Base-by-base conservation (phyloP, 192 early-diverging fungal genomes). In the Tieghemiomyces parasiticus region DNA sequence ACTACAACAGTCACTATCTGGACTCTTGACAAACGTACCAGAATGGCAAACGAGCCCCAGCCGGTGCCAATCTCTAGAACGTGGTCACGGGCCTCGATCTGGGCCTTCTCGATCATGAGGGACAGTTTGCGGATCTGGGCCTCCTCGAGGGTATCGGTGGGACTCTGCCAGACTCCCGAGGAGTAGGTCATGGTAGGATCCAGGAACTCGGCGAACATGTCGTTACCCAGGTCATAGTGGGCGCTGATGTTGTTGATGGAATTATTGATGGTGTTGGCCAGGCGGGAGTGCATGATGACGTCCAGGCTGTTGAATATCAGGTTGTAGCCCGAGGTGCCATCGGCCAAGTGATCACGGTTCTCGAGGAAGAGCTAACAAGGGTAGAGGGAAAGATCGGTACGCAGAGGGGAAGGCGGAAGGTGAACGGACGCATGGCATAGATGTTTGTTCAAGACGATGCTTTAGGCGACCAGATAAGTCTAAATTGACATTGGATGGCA, bases 161-260 rank as follows among this genome's bases (percentile, higher is more conserved):
- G 66, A 29, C 59, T 75, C 26, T 45, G 53, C 79, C 81, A 87
- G 30, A 84, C 71, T n/a, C 81, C 83, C 52, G 82, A 82, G 13
- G 80, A 83, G 71, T 87, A 87, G 16, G 76, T 85, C 83, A 85
- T 84, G 31, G 77, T 74, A 2, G 69, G 65, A 66, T 82, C 80
- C 50, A 87, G 67, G 35, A 87, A 87, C 42, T 64, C 63, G 16
- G 74, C 75, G 73, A 87, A 87, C 79, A 87, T 78, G 29, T 83
- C 83, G 66, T 87, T 85, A 42, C 79, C 81, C 49, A 87, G 71
- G 61, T 87, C 85, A 67, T 87, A 87, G 67, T 87, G 85, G 13
- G 83, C 83, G 6, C 70, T 72, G 38, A 87, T 78, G 60, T 87
- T 87, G 66, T 53, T 68, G 10, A 76, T 60, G 0, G 77, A 58